Conservation (phyloP, 1,284 basidiomycete genomes). For the Leccinum fuscescens region DNA sequence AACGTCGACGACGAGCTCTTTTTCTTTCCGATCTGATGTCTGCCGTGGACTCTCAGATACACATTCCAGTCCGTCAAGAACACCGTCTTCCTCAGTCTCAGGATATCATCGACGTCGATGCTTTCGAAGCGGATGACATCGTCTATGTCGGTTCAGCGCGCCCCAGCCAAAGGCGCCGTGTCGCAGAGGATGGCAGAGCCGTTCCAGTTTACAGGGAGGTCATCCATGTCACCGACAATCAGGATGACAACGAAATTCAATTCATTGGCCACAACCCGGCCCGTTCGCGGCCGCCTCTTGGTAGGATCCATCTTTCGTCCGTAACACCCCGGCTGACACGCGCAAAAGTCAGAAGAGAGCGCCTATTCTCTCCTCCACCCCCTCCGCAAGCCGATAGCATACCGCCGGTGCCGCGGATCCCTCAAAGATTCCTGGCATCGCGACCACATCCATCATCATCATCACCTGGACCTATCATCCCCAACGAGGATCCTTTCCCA, state of each 20-base stretch:
- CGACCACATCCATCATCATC: slow-evolving; percentile 12
- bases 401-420: slow-evolving; percentile 42
- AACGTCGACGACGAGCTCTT: slow-evolving; percentile 20
- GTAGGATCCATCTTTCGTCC: slow-evolving; percentile 16
- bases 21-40: slow-evolving; percentile 21
- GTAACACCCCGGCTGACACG: slow-evolving; percentile 1
- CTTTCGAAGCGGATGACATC: slow-evolving; percentile 36
- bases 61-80: slow-evolving; percentile 13
- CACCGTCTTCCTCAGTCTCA: slow-evolving; percentile 18
- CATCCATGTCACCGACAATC: slow-evolving; percentile 43
- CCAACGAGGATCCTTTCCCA: slow-evolving; percentile 42
- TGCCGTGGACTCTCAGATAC: slow-evolving; percentile 13
- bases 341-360: slow-evolving; percentile 18
- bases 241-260: slow-evolving; percentile 38
- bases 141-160: slow-evolving; percentile 19
- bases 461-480: slow-evolving; percentile 37
- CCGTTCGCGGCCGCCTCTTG: slow-evolving; percentile 16
- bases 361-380: slow-evolving; percentile 46
- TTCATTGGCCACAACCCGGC: slow-evolving; percentile 26
- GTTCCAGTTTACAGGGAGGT: slow-evolving; percentile 20
- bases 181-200: slow-evolving; percentile 21
- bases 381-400: slow-evolving; percentile 31
- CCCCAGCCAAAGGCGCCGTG: slow-evolving; percentile 30
- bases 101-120: slow-evolving; percentile 41
- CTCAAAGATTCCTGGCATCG: slow-evolving; percentile 32